Evolutionary conservation across 352 stramenopile species (phyloP).

Genomic region (Pythium myriotylum): DNA sequence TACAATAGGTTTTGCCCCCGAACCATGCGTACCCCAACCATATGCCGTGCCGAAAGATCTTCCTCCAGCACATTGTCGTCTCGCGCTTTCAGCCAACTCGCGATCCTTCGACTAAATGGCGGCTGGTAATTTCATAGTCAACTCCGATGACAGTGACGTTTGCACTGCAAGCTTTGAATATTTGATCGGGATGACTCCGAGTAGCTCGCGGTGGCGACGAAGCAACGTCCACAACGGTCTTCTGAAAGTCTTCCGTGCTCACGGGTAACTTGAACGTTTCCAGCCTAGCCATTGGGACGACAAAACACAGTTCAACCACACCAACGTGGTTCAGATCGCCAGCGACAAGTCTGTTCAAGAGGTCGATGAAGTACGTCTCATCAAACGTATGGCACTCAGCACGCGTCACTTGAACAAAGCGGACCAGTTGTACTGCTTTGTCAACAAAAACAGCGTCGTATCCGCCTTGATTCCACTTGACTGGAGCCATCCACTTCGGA

Average conservation of each 20-base stretch:
- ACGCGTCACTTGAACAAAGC: constrained; percentile 23
- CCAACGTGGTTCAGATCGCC: constrained; percentile 19
- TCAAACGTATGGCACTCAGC: constrained; percentile 15
- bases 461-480: constrained; percentile 25
- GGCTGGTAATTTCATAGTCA: constrained; percentile 15
- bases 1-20: no score
- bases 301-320: constrained; percentile 22
- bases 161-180: constrained; percentile 13
- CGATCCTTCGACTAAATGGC: constrained; percentile 15
- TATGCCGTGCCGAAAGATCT: no score
- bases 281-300: constrained; percentile 15
- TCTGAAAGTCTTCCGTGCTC: constrained; percentile 6
- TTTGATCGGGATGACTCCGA: constrained; percentile 11
- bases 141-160: constrained; percentile 19
- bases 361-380: constrained; percentile 6
- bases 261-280: constrained; percentile 10
- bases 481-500: constrained; percentile 23
- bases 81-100: background rate
- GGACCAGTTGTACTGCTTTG: constrained; percentile 17
- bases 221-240: background rate
- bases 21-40: no score
- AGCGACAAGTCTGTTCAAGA: constrained; percentile 26
- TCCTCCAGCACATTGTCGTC: no score
- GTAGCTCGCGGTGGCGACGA: no score
- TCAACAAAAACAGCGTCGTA: constrained; percentile 28